These are phyloP conservation scores for Yamagishiella unicocca DNA, from an alignment of 139 green algal genomes.

Conservation along the genomic window DNA sequence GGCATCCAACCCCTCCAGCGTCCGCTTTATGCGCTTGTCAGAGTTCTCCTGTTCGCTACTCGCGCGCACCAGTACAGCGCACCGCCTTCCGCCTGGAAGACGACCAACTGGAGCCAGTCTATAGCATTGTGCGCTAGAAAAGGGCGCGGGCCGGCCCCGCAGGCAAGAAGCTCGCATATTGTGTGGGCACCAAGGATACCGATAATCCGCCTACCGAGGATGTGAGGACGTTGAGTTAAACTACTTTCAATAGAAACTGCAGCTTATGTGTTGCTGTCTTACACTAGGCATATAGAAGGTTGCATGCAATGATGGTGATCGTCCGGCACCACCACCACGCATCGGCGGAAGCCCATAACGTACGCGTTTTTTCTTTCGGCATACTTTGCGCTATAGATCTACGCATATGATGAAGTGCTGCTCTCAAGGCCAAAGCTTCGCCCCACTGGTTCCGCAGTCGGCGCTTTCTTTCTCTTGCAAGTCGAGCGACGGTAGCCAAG, in stretches of 20 bases:
- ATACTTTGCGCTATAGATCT: no score
- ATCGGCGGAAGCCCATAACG: no score
- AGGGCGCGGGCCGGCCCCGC: neutral
- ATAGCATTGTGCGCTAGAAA: neutral
- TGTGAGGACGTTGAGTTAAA: neutral
- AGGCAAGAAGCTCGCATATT: constrained; percentile 31
- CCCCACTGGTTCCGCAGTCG: no score
- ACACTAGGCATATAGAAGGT: no score
- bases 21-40: constrained; percentile 67
- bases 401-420: no score
- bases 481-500: no score
- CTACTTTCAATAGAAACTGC: neutral
- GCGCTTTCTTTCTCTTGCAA: no score
- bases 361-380: no score
- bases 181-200: neutral
- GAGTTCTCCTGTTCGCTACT: neutral
- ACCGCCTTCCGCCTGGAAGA: neutral
- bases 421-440: no score
- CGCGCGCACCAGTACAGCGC: constrained; percentile 15
- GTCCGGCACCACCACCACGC: no score
- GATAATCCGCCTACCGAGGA: neutral
- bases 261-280: no score
- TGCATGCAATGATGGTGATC: no score
- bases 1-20: constrained; percentile 80
- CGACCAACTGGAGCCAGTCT: neutral